phyloP scores from a whole-genome alignment of 2,329 filamentous ascomycete genomes.

The Zalaria obscura region DNA sequence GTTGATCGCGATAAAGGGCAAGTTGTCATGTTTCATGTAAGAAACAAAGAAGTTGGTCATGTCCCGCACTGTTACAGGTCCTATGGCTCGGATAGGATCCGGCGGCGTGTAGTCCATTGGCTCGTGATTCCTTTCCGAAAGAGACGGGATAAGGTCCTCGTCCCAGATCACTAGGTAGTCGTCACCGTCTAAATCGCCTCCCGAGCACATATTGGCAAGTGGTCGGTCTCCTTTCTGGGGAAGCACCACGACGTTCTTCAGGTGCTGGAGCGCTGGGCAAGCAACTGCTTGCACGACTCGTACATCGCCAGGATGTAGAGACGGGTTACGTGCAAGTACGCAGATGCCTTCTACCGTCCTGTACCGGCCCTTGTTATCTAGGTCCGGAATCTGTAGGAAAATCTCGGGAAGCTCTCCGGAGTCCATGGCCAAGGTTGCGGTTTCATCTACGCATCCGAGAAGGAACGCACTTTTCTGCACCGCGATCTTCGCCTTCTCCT shows the following conservation, averaged over 20 bases:
- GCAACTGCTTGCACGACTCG: slow-evolving; percentile 78
- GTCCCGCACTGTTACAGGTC: slow-evolving; percentile 56
- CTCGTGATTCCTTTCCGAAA: slow-evolving; percentile 48
- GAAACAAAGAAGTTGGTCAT: slow-evolving; percentile 76
- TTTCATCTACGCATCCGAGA: slow-evolving; percentile 81
- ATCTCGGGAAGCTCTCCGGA: slow-evolving; percentile 59
- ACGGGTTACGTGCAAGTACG: slow-evolving; percentile 80
- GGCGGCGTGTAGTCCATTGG: slow-evolving; percentile 65
- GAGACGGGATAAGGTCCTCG: slow-evolving; percentile 48
- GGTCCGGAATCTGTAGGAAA: slow-evolving; percentile 66
- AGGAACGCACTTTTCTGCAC: slow-evolving; percentile 77
- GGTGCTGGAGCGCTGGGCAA: slow-evolving; percentile 54
- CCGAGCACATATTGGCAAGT: slow-evolving; percentile 86
- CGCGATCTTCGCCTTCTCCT: slow-evolving; percentile 79
- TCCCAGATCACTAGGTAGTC: slow-evolving; percentile 97
- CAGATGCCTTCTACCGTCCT: slow-evolving; percentile 63
- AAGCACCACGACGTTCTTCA: slow-evolving; percentile 78
- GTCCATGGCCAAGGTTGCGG: slow-evolving; percentile 44
- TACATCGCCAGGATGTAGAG: slow-evolving; percentile 83
- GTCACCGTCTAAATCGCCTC: slow-evolving; percentile 89
- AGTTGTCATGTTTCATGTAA: slow-evolving; percentile 81
- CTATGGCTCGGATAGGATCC: slow-evolving; percentile 39
- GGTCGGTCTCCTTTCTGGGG: slow-evolving; percentile 72
- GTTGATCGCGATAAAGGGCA: slow-evolving; percentile 65
- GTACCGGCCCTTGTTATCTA: slow-evolving; percentile 38